Evolutionary conservation across 2,329 filamentous ascomycete species (phyloP).

Genomic region (Didymella exigua): DNA sequence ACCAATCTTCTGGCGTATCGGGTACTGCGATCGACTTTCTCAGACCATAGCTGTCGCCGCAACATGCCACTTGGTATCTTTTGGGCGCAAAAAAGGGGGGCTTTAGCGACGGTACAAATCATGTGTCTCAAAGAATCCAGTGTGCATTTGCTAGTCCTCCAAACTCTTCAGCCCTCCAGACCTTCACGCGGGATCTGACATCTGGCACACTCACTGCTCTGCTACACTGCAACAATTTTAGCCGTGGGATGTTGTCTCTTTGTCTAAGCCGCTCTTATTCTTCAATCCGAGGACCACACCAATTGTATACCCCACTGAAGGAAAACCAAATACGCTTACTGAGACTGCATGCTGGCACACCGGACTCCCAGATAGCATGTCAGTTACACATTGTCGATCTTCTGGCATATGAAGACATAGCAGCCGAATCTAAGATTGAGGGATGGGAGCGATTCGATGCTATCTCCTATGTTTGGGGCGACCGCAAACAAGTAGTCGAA

Average conservation of each 20-base stretch:
- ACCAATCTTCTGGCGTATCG: background rate
- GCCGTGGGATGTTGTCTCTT: background rate
- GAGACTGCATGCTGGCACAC: background rate
- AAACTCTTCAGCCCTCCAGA: no score
- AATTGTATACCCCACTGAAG: background rate
- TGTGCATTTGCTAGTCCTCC: no score
- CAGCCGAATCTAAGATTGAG: background rate
- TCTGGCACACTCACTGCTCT: background rate
- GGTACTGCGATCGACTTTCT: no score
- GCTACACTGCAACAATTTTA: background rate
- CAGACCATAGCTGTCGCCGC: no score
- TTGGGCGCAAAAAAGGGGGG: no score
- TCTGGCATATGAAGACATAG: conserved; percentile 1
- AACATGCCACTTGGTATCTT: no score
- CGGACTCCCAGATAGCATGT: background rate
- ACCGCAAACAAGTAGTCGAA: background rate
- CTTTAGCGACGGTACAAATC: no score
- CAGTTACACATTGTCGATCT: background rate
- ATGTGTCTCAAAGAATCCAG: no score
- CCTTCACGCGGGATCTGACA: no score
- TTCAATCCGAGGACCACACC: no score
- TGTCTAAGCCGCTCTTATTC: background rate
- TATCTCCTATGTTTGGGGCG: conserved; percentile 13
- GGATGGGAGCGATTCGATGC: conserved; percentile 1
- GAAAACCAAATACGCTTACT: background rate